Conservation (phyloP, 2,329 filamentous ascomycete species). For the Pseudogymnoascus sp. region DNA sequence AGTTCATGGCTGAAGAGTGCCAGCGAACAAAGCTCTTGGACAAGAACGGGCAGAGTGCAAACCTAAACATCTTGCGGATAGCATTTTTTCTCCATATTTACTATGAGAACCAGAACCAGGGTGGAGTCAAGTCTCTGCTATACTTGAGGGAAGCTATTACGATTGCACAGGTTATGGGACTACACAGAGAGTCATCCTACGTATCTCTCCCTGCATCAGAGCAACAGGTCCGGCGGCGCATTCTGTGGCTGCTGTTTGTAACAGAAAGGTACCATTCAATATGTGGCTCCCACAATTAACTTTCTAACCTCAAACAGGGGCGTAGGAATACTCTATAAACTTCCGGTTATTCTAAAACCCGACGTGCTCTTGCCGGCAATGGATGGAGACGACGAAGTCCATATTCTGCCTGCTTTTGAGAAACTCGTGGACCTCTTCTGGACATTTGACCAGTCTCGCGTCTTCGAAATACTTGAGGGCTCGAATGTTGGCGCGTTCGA, state of each 20-base stretch:
- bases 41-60: slow-evolving; percentile 26
- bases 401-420: slow-evolving; percentile 42
- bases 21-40: slow-evolving; percentile 27
- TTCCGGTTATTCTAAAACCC: slow-evolving; percentile 39
- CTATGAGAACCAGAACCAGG: slow-evolving; percentile 41
- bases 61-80: slow-evolving; percentile 37
- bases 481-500: slow-evolving; percentile 5
- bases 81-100: slow-evolving; percentile 47
- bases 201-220: slow-evolving; percentile 30
- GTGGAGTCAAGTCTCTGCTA: slow-evolving; percentile 40
- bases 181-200: slow-evolving; percentile 40
- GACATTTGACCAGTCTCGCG: slow-evolving; percentile 42
- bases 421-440: slow-evolving; percentile 43
- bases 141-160: slow-evolving; percentile 46
- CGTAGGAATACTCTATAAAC: slow-evolving; percentile 43
- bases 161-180: slow-evolving; percentile 41
- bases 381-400: slow-evolving; percentile 34
- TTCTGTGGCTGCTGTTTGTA: slow-evolving; percentile 42
- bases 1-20: slow-evolving; percentile 32
- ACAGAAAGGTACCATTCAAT: slow-evolving; percentile 31
- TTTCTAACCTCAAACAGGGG: slow-evolving; percentile 33
- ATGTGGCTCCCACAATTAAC: neutral
- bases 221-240: slow-evolving; percentile 38
- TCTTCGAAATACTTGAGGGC: slow-evolving; percentile 37
- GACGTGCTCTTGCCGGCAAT: slow-evolving; percentile 33